Base-by-base conservation (phyloP, 768 basidiomycete genomes). In the Auricularia heimuer region DNA sequence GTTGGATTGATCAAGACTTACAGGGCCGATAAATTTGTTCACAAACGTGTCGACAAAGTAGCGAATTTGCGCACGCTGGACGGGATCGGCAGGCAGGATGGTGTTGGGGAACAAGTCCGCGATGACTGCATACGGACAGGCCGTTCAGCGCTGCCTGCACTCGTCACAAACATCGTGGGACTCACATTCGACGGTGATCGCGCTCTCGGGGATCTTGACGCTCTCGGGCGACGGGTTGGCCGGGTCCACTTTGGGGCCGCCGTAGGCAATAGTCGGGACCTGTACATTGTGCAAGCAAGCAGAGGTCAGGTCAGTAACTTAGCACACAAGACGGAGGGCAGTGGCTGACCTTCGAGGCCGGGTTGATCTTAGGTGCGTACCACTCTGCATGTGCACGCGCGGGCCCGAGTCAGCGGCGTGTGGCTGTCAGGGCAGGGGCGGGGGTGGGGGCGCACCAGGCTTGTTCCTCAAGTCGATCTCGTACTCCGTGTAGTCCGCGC, bases 291-390 rank as follows among this genome's bases (percentile, higher is more conserved):
- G n/a, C 33, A 61, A 14, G 58, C 29, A 29, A 29, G 29, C 29
- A 29, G 29, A 29, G 29, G 29, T 29, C 29, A 29, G 29, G 18
- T 36, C 24, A n/a, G 14, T 29, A 12, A 16, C 51, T 61, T 14
- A 2, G 29, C 4, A 11, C 64, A 63, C 44, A 54, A 58, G 3
- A 29, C 21, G 42, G 39, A 1, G 14, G n/a, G 54, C 35, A 37
- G 10, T 42, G 45, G 70, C 71, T 16, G 69, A 85, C 87, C 80
- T 87, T 88, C 75, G 82, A 82, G 0, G 81, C 85, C 1, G 83
- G 83, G 73, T 89, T 89, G 45, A 89, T 81, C 65, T 83, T 80
- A 0, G 81, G 79, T 0, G 82, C 82, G 70, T 86, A 88, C 87
- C 86, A 88, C 62, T 81, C 83, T 1, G 47, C 47, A 18, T 18